phyloP scores from a whole-genome alignment of 306 rosid species.

The Arachis stenosperma region DNA sequence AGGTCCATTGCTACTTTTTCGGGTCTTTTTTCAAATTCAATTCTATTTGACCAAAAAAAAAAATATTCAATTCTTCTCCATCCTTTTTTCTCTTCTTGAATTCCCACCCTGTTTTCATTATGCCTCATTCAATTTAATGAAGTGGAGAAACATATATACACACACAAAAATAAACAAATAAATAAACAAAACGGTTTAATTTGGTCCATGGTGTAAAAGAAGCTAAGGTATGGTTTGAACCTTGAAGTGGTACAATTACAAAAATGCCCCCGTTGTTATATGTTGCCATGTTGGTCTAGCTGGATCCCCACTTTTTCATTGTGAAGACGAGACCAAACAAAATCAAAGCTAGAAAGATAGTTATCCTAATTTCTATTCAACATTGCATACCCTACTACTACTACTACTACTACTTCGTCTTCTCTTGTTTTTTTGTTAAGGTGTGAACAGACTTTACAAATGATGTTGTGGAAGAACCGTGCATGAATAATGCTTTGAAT shows the following conservation, averaged over 20 bases:
- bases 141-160: background rate
- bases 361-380: background rate
- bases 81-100: background rate
- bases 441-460: background rate
- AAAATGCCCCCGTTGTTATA: background rate
- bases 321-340: background rate
- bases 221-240: background rate
- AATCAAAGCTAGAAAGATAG: background rate
- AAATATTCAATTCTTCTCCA: background rate
- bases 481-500: background rate
- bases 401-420: no score
- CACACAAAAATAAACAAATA: background rate
- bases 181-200: background rate
- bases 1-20: slow-evolving; percentile 10
- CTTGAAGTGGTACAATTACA: slow-evolving; percentile 2
- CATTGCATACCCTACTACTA: no score
- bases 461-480: background rate
- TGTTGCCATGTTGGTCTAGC: background rate
- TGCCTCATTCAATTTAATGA: background rate
- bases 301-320: slow-evolving; percentile 17
- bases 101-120: background rate
- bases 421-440: no score
- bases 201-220: background rate
- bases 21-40: background rate
- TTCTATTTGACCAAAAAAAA: background rate